These are phyloP conservation scores for Echinosophora koreensis DNA, from an alignment of 306 rosid genomes.

Conservation along the genomic window DNA sequence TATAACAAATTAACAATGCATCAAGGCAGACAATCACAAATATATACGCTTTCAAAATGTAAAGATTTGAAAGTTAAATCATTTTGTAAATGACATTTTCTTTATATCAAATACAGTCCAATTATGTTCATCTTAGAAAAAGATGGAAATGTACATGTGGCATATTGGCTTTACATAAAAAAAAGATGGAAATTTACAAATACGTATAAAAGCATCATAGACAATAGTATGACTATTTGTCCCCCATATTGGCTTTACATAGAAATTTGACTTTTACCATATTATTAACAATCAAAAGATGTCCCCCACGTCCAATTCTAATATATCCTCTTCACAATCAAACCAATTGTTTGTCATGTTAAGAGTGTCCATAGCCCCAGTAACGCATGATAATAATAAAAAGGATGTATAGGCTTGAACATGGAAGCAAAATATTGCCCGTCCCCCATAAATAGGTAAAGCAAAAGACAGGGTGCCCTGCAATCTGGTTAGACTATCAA, in stretches of 20 bases:
- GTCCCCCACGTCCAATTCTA: conserved; percentile 28
- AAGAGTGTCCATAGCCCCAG: conserved; percentile 29
- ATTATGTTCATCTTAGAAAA: conserved; percentile 34
- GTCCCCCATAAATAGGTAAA: conserved; percentile 41
- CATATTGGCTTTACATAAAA: conserved; percentile 34
- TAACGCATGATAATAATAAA: conserved; percentile 36
- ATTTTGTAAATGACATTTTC: conserved; percentile 45
- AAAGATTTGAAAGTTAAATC: conserved; percentile 25
- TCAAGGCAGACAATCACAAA: conserved; percentile 21
- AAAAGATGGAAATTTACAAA: conserved; percentile 29
- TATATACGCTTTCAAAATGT: background rate
- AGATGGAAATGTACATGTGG: conserved; percentile 18
- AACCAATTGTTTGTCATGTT: conserved; percentile 36
- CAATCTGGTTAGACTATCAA: conserved; percentile 46
- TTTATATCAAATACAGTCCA: conserved; percentile 39
- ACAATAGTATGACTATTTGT: conserved; percentile 27
- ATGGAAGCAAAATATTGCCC: conserved; percentile 44
- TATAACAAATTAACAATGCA: too few relatives aligned
- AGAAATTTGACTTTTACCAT: conserved; percentile 33
- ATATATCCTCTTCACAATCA: conserved; percentile 39
- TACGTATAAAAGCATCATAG: conserved; percentile 37
- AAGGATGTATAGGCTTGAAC: conserved; percentile 23
- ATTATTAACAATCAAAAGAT: conserved; percentile 40
- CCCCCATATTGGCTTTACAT: conserved; percentile 8
- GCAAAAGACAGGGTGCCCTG: conserved; percentile 35